Conservation (phyloP, 148 eudicot species). For the Dysphania ambrosioides region DNA sequence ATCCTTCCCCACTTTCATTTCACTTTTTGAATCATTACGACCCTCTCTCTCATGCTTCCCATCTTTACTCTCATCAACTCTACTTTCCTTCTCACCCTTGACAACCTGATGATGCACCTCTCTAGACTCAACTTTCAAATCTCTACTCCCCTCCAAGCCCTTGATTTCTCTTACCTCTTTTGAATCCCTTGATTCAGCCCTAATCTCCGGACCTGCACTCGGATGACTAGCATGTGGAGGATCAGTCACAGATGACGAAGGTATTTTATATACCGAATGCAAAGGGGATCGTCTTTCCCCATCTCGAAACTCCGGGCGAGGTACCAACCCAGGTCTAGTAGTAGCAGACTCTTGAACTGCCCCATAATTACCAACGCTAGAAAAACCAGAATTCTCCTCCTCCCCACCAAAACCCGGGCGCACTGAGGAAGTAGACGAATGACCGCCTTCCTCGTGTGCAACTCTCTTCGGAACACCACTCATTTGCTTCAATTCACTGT, state of each 20-base stretch:
- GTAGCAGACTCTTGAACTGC: slow-evolving; percentile 38
- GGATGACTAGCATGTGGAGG: slow-evolving; percentile 48
- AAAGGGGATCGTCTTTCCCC: slow-evolving; percentile 57
- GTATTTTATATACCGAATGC: slow-evolving; percentile 53
- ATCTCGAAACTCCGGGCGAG: slow-evolving; percentile 55
- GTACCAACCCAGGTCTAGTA: slow-evolving; percentile 45
- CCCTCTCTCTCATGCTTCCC: slow-evolving; percentile 48
- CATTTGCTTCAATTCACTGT: slow-evolving; percentile 10
- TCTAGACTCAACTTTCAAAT: slow-evolving; percentile 47
- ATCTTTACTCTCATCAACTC: slow-evolving; percentile 62
- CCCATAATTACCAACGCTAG: slow-evolving; percentile 37
- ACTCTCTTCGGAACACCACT: slow-evolving; percentile 35
- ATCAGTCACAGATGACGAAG: slow-evolving; percentile 37
- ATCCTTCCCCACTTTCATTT: slow-evolving; percentile 58
- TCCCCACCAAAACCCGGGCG: slow-evolving; percentile 26
- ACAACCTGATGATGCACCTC: slow-evolving; percentile 48
- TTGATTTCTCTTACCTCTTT: slow-evolving; percentile 50
- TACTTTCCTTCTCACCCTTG: slow-evolving; percentile 53
- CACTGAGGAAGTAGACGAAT: slow-evolving; percentile 31
- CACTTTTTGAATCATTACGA: slow-evolving; percentile 48
- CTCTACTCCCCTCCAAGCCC: slow-evolving; percentile 41
- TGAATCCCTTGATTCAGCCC: slow-evolving; percentile 51
- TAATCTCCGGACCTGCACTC: slow-evolving; percentile 41
- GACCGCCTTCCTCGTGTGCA: slow-evolving; percentile 34
- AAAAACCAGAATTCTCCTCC: slow-evolving; percentile 28